These are phyloP conservation scores for Hymenoscyphus occultus DNA, from an alignment of 2,329 filamentous ascomycete genomes.

Conservation along the genomic window DNA sequence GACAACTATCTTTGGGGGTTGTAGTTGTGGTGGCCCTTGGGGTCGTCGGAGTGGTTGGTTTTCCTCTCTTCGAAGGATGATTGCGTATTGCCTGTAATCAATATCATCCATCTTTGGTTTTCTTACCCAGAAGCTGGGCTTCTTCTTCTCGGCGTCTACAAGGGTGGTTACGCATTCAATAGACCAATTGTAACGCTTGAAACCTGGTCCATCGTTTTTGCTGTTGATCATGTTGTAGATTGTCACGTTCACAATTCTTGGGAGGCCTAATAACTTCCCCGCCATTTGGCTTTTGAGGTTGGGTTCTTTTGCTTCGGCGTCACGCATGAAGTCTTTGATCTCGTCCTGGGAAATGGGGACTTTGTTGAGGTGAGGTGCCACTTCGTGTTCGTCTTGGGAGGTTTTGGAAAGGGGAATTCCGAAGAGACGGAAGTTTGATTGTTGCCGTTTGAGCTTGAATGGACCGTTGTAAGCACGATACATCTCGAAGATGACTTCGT, in stretches of 20 bases:
- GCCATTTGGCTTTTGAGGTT: not conserved
- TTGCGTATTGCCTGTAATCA: not conserved
- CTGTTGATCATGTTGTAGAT: not conserved
- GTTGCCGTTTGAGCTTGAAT: not conserved
- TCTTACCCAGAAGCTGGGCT: not conserved
- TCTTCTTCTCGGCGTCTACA: not conserved
- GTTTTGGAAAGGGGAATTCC: not conserved
- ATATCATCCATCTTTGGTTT: not conserved
- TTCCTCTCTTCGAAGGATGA: not conserved
- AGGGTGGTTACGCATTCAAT: not conserved
- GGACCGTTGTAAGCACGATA: not conserved
- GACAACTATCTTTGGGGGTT: not conserved
- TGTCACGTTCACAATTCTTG: not conserved
- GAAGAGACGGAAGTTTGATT: not conserved
- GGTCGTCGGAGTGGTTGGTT: not conserved
- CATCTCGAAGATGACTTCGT: not conserved
- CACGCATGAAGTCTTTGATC: conserved; percentile 2
- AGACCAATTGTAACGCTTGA: not conserved
- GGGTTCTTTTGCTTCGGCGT: not conserved
- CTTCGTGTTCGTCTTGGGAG: not conserved
- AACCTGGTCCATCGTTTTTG: not conserved
- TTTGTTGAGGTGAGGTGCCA: not conserved
- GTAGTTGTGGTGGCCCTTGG: not conserved
- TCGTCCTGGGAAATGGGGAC: conserved; percentile 5
- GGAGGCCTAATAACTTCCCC: not conserved